Percentiles rank a stretch among this genome's conserved stretches.
phyloP scores from a whole-genome alignment of 345 rosid genomes.

The thale cress (Arabidopsis thaliana) region DNA sequence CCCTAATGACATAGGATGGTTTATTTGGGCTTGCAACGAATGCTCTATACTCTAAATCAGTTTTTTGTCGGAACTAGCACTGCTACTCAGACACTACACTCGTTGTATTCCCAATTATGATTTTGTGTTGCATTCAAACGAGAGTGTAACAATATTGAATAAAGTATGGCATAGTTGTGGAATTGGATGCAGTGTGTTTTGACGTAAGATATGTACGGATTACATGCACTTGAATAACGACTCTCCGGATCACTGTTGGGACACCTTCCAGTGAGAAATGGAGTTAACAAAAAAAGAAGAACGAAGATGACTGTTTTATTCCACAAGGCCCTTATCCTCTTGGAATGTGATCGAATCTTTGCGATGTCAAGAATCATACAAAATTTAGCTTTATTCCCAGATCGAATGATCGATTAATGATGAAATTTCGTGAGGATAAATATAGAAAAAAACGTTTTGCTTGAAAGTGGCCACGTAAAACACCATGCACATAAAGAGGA shows the following conservation, averaged over 20 bases:
- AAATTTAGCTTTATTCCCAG: constrained; percentile 27
- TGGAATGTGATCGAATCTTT: constrained; percentile 37
- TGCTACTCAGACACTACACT: too few relatives aligned
- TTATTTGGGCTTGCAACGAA: too few relatives aligned
- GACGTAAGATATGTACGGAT: constrained; percentile 25
- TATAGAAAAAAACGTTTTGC: background rate
- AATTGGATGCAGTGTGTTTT: background rate
- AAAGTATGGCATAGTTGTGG: too few relatives aligned
- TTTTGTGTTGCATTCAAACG: too few relatives aligned
- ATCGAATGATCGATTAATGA: constrained; percentile 12
- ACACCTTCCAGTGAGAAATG: background rate
- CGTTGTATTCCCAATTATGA: too few relatives aligned
- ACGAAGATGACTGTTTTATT: background rate
- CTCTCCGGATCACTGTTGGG: constrained; percentile 36
- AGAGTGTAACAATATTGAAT: too few relatives aligned
- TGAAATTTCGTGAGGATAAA: constrained; percentile 13
- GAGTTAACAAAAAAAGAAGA: background rate
- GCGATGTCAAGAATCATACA: constrained; percentile 38
- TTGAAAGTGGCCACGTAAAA: constrained; percentile 30
- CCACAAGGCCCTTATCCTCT: constrained; percentile 27
- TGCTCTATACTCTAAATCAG: too few relatives aligned
- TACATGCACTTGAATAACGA: constrained; percentile 18
- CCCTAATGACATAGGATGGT: too few relatives aligned
- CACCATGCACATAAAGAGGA: background rate
- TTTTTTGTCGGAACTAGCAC: too few relatives aligned